Percentiles rank a stretch among this genome's conserved stretches.
These are phyloP conservation scores for Lactarius psammicola DNA, from an alignment of 768 basidiomycete species.

Conservation along the genomic window DNA sequence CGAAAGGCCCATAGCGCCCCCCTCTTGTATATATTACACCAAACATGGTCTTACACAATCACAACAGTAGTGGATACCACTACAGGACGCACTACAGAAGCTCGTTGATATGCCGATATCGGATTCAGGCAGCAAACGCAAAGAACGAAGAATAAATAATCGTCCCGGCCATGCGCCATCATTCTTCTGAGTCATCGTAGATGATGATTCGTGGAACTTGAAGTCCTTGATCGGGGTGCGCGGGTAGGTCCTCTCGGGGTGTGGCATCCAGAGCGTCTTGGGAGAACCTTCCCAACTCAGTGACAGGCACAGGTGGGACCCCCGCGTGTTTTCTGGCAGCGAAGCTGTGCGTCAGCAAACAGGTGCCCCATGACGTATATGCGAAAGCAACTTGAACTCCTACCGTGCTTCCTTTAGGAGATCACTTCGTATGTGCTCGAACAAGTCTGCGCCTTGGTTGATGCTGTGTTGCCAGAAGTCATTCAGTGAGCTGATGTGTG, in stretches of 20 bases:
- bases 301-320: not conserved
- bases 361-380: not conserved
- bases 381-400: not conserved
- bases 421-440: slow-evolving; percentile 7
- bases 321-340: not conserved
- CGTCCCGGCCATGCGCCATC: not conserved
- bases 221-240: not conserved
- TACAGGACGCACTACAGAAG: not conserved
- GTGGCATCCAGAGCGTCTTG: not conserved
- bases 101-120: not conserved
- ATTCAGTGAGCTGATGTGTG: slow-evolving; percentile 1
- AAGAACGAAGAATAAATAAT: not conserved
- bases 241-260: not conserved
- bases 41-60: too few relatives aligned
- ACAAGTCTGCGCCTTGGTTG: not conserved
- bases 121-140: not conserved
- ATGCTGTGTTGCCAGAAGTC: not conserved
- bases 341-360: not conserved
- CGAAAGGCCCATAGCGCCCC: not conserved
- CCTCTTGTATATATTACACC: not conserved
- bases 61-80: not conserved
- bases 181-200: not conserved
- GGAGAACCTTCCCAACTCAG: not conserved
- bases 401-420: slow-evolving; percentile 8
- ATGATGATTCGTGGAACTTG: not conserved